Evolutionary conservation across 768 basidiomycete genomes (phyloP), one percentile per base, ranked within the genome.

Genomic region (Lactarius psammicola): DNA sequence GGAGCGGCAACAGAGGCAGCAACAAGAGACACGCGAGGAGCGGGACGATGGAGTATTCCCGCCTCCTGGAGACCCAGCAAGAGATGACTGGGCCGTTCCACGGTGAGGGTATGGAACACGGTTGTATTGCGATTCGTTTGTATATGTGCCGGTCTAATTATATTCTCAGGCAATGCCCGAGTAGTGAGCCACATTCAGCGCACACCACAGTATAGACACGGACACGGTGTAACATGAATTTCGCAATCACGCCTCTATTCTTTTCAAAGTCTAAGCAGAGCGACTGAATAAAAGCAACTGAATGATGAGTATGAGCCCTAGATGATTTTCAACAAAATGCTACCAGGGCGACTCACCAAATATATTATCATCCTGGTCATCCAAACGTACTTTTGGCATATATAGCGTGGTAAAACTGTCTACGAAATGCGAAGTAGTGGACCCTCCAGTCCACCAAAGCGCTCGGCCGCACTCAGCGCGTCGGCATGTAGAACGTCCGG

Each of bases 401-500:
- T 49, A 51, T 51, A 51, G 60, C 28, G n/a, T 26, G 33, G 53
- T 55, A 26, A n/a, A 60, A 46, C 30, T 44, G 51, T 64, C 59
- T 64, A 66, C n/a, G n/a, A n/a, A 56, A 38, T 49, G 31, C 46
- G 54, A 11, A 66, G 20, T 33, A 70, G 64, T 1, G 53, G 53
- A 11, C 44, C 71, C 62, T 49, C 73, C 71, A 71, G 57, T 13
- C 86, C 86, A 23, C 86, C 86, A 77, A 87, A 82, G 38, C 78
- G 75, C 63, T 80, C 73, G 61, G 78, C 80, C 18, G 80, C 76
- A 36, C 75, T 75, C 55, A 74, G 67, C 6, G 78, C 85, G 51
- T 85, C 82, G 4, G 74, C 72, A 67, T 85, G 83, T 70, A 87
- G 85, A 28, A 75, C 73, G 44, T 77, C 74, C 5, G 82, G 74